phyloP scores from a whole-genome alignment of 2,329 filamentous ascomycete species.

The Penicillium italicum region DNA sequence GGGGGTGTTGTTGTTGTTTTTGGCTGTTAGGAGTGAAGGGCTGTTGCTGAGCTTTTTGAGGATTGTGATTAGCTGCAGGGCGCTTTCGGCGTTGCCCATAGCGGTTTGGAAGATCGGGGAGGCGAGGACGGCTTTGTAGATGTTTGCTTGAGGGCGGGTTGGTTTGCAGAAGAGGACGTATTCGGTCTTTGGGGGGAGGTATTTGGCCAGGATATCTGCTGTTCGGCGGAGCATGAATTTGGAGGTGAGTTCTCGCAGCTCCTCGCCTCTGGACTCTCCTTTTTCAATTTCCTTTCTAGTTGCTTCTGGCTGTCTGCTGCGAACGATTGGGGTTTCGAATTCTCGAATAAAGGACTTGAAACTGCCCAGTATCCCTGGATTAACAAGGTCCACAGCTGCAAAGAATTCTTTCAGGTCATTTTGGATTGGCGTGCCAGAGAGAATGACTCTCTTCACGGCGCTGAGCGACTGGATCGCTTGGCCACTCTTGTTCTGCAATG shows the following conservation, averaged over 20 bases:
- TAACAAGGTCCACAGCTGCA: conserved; percentile 66
- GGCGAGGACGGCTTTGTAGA: conserved; percentile 62
- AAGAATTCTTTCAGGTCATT: conserved; percentile 67
- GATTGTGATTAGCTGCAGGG: conserved; percentile 66
- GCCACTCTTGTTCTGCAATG: conserved; percentile 65
- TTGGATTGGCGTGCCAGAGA: conserved; percentile 66
- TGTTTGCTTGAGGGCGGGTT: conserved; percentile 56
- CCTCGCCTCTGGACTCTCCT: conserved; percentile 59
- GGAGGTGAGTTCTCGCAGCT: conserved; percentile 58
- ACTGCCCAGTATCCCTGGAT: conserved; percentile 61
- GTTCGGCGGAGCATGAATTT: conserved; percentile 65
- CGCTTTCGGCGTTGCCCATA: conserved; percentile 59
- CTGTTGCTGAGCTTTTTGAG: conserved; percentile 74
- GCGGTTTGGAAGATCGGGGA: conserved; percentile 62
- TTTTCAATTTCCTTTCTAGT: conserved; percentile 59
- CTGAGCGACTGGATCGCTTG: conserved; percentile 62
- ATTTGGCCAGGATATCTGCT: conserved; percentile 62
- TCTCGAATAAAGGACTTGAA: conserved; percentile 61
- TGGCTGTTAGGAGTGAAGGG: conserved; percentile 58
- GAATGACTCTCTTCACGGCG: conserved; percentile 58
- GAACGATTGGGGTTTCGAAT: conserved; percentile 63
- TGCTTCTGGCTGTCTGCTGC: conserved; percentile 62
- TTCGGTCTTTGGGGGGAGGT: conserved; percentile 64
- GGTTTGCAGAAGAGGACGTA: conserved; percentile 65
- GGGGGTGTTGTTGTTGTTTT: conserved; percentile 46